These are phyloP conservation scores for Escallonia rubra DNA, from an alignment of 129 eudicot species.

Conservation along the genomic window DNA sequence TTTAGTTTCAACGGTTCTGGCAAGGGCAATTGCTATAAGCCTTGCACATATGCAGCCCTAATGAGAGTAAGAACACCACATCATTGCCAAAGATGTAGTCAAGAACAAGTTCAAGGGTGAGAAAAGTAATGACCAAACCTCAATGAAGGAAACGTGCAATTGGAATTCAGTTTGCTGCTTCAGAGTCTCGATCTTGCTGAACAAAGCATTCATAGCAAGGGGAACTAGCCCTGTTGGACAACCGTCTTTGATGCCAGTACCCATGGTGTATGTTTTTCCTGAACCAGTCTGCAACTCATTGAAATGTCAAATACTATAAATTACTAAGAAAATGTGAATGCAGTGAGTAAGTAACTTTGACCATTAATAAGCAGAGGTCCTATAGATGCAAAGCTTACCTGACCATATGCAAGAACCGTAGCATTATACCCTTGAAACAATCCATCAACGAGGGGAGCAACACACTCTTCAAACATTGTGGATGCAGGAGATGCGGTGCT, in stretches of 20 bases:
- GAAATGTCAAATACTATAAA: conserved; percentile 27
- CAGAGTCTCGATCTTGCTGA: conserved; percentile 70
- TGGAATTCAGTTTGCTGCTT: conserved; percentile 81
- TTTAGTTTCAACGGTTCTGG: too few relatives aligned
- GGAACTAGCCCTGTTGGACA: conserved; percentile 75
- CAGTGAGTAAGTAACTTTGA: background rate
- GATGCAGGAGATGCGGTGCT: conserved; percentile 66
- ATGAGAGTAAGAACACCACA: too few relatives aligned
- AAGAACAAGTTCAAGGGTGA: background rate
- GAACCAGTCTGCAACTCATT: conserved; percentile 79
- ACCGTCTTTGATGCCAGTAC: conserved; percentile 71
- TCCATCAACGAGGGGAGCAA: conserved; percentile 94
- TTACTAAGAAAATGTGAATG: background rate
- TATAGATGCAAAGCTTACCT: conserved; percentile 42
- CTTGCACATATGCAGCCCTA: too few relatives aligned
- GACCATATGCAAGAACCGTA: conserved; percentile 97
- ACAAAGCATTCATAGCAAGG: conserved; percentile 74
- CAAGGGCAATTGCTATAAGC: too few relatives aligned
- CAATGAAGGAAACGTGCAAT: conserved; percentile 89
- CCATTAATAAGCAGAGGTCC: background rate
- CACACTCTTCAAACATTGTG: conserved; percentile 86
- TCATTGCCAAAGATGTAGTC: background rate
- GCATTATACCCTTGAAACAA: conserved; percentile 96
- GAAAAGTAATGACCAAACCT: conserved; percentile 37
- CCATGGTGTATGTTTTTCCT: conserved; percentile 98